Percentiles rank a stretch among this genome's conserved stretches.
phyloP scores from a whole-genome alignment of 1,284 basidiomycete species.

The Coniferiporia weirii region DNA sequence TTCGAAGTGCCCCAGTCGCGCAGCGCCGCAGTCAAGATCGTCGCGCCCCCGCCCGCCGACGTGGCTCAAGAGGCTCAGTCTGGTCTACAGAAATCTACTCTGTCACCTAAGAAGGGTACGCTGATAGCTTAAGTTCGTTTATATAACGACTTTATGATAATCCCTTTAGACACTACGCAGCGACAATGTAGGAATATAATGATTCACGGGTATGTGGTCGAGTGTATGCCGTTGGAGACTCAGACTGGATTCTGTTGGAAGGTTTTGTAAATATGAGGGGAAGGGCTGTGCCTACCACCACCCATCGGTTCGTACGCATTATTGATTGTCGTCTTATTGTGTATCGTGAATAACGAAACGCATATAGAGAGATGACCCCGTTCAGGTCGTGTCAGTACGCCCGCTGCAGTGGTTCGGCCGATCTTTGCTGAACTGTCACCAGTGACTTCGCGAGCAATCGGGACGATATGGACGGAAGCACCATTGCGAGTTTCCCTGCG shows the following conservation, averaged over 20 bases:
- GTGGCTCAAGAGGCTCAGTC: conserved; percentile 26
- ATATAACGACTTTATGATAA: neutral
- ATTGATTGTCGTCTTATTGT: neutral
- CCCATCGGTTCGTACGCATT: conserved; percentile 51
- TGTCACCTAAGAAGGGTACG: conserved; percentile 38
- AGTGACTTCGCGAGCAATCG: neutral
- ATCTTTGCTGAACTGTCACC: neutral
- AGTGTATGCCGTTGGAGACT: neutral
- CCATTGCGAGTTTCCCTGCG: conserved; percentile 34
- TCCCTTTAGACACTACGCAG: conserved; percentile 53
- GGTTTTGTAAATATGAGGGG: conserved; percentile 80
- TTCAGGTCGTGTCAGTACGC: conserved; percentile 23
- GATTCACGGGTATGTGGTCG: conserved; percentile 70
- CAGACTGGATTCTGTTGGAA: conserved; percentile 26
- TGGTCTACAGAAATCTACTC: conserved; percentile 1
- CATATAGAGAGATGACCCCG: neutral
- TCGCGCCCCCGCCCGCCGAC: conserved; percentile 38
- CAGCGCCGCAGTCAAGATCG: conserved; percentile 55
- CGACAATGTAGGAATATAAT: conserved; percentile 83
- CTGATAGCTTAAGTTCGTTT: neutral
- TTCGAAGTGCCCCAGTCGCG: conserved; percentile 41
- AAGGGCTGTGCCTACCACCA: conserved; percentile 83
- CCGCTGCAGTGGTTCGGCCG: conserved; percentile 27
- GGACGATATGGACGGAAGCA: conserved; percentile 6
- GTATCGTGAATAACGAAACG: neutral